Base-by-base conservation (phyloP, 2,329 filamentous ascomycete species). In the Fusarium continuum region DNA sequence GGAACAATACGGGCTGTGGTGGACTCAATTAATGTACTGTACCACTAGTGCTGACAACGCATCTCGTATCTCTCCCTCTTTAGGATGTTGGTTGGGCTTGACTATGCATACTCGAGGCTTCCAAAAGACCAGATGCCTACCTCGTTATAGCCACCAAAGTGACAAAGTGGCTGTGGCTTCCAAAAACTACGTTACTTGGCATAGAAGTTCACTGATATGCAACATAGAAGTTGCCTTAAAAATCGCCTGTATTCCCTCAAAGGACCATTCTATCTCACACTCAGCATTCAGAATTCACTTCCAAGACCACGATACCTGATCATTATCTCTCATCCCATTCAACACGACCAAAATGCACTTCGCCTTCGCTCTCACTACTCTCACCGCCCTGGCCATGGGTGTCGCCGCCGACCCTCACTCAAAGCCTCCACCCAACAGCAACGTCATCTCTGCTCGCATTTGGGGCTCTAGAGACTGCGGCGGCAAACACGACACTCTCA, bases 401-500 rank as follows among this genome's bases (percentile, higher is more conserved):
- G 41, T 23, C 14, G 50, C 25, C 16, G 57, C 56, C 9, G 39
- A 46, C 3, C 14, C 56, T 26, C 5, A 16, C 3, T 26, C 41
- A 10, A 29, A 43, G 4, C 36, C 43, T 8, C 35, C 51, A 2
- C 55, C 57, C 11, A 44, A 41, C 38, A 17, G 20, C 14, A 61
- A 61, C 26, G 36, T 61, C 16, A 43, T 61, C 35, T 41, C 56
- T 19, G 41, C 56, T 38, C 57, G 56, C 8, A 31, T 61, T 8
- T 61, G 57, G 57, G 38, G 55, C 5, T 46, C 38, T 4, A 34
- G 14, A 2, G 19, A 61, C 36, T 61, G 57, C 8, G 57, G 55
- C 5, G 49, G 34, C 8, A 34, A 22, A 11, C 36, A 31, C 47
- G 61, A 60, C 22, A 9, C 31, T 11, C 34, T 40, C 23, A 61